Percentiles rank a stretch among this genome's conserved stretches.
phyloP scores from a whole-genome alignment of 257 asterid genomes.

The Capsicum pubescens region DNA sequence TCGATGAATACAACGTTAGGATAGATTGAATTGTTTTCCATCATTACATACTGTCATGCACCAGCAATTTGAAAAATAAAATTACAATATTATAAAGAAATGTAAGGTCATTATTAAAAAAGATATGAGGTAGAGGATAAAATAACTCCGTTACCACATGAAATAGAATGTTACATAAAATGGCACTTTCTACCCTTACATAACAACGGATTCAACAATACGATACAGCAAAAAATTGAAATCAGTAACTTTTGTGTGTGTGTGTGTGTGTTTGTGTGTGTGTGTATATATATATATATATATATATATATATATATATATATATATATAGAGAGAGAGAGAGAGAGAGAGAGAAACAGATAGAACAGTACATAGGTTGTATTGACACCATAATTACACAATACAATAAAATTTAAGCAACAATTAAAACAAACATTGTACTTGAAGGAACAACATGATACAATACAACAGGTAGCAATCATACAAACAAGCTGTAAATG shows the following conservation, averaged over 20 bases:
- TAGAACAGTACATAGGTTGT: neutral
- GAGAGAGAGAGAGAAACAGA: neutral
- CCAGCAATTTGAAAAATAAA: neutral
- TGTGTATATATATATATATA: too few species aligned
- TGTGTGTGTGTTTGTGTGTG: too few species aligned
- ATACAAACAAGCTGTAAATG: neutral
- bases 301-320: too few species aligned
- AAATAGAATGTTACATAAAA: neutral
- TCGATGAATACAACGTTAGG: neutral
- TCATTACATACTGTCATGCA: neutral
- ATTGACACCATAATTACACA: neutral
- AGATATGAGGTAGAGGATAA: neutral
- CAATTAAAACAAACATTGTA: slow-evolving; percentile 1
- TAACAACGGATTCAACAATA: neutral
- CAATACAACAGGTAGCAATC: neutral
- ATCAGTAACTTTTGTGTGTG: neutral
- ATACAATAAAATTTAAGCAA: neutral
- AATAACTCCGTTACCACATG: neutral
- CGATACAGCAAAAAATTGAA: neutral
- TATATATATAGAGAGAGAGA: too few species aligned
- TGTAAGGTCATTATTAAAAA: neutral
- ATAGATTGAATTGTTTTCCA: neutral
- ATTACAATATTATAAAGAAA: neutral
- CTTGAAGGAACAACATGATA: neutral
- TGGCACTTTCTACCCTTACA: neutral